Conservation (phyloP, 192 early-diverging fungal genomes). For the Coemansia sp. region DNA sequence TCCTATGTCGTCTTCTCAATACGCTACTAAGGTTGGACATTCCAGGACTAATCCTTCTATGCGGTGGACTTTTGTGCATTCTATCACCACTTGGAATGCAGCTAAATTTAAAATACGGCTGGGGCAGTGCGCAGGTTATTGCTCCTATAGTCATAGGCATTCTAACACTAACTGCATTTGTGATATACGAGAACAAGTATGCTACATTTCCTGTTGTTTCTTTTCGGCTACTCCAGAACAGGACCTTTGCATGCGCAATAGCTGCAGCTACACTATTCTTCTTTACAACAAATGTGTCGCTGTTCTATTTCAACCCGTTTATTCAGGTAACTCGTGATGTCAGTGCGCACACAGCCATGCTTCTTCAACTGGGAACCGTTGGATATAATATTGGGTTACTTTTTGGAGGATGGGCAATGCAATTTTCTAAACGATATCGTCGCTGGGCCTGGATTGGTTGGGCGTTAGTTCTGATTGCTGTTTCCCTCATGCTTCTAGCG, state of each 20-base stretch:
- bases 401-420: constrained; percentile 51
- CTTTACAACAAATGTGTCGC: constrained; percentile 46
- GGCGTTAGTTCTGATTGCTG: constrained; percentile 37
- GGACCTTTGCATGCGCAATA: constrained; percentile 44
- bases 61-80: constrained; percentile 35
- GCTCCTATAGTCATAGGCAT: constrained; percentile 46
- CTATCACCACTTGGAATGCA: constrained; percentile 48
- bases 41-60: constrained; percentile 30
- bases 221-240: constrained; percentile 33
- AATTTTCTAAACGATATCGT: constrained; percentile 38
- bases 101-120: constrained; percentile 51
- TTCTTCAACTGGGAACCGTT: constrained; percentile 37
- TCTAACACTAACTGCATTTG: constrained; percentile 30
- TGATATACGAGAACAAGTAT: constrained; percentile 57
- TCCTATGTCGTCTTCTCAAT: constrained; percentile 1
- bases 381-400: constrained; percentile 47
- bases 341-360: constrained; percentile 41
- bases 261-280: constrained; percentile 40
- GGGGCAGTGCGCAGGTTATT: constrained; percentile 56
- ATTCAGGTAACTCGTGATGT: constrained; percentile 45
- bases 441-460: constrained; percentile 49
- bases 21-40: constrained; percentile 32
- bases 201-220: constrained; percentile 65
- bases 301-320: constrained; percentile 44
- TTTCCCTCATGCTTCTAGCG: constrained; percentile 45